phyloP scores from a whole-genome alignment of 164 flowering plant genomes.

The Annona squamosa region DNA sequence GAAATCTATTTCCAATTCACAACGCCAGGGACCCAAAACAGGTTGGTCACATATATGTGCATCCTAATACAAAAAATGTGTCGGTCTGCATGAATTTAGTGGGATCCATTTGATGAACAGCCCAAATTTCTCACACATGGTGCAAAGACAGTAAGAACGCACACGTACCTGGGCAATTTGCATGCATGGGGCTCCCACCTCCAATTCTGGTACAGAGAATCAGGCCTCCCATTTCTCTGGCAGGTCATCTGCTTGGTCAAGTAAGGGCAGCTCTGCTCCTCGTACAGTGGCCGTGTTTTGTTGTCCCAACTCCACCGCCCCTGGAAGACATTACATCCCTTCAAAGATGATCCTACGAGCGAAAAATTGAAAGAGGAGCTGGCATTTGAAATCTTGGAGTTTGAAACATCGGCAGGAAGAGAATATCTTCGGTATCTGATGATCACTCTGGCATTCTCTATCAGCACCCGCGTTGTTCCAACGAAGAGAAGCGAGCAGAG shows the following conservation, averaged over 20 bases:
- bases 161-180: constrained; percentile 55
- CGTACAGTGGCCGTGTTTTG: constrained; percentile 50
- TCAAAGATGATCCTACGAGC: constrained; percentile 20
- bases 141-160: neutral
- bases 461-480: constrained; percentile 30
- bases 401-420: neutral
- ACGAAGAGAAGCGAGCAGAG: constrained; percentile 40
- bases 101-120: neutral
- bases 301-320: constrained; percentile 83
- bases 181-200: constrained; percentile 84
- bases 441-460: constrained; percentile 27
- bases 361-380: constrained; percentile 16
- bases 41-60: neutral
- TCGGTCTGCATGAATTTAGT: neutral
- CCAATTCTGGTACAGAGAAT: constrained; percentile 83
- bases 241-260: constrained; percentile 76
- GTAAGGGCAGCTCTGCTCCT: constrained; percentile 64
- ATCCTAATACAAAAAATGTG: neutral
- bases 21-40: neutral
- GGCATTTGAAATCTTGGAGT: neutral
- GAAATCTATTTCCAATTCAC: too few species aligned
- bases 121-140: neutral
- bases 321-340: constrained; percentile 60
- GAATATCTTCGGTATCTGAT: constrained; percentile 10
- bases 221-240: constrained; percentile 74